Evolutionary conservation across 345 rosid genomes (phyloP).

Genomic region (Dimocarpus longan): DNA sequence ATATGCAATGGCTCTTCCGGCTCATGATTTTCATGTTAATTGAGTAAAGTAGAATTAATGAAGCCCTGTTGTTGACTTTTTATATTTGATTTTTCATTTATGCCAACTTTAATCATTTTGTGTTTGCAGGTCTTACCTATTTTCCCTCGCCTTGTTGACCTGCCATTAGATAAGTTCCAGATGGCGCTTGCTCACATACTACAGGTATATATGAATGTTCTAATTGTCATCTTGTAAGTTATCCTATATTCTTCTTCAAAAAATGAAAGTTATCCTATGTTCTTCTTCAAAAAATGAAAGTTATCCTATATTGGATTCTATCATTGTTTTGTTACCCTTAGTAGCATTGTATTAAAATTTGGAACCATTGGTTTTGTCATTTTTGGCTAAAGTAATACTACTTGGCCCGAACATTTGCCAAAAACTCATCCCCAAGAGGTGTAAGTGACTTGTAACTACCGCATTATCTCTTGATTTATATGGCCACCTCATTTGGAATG

Average conservation of each 20-base stretch:
- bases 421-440: not conserved
- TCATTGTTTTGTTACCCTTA: not conserved
- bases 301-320: not conserved
- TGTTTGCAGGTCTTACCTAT: slow-evolving; percentile 78
- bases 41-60: not conserved
- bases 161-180: slow-evolving; percentile 90
- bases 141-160: slow-evolving; percentile 87
- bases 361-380: not conserved
- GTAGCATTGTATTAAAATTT: slow-evolving; percentile 1
- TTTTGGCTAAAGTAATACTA: not conserved
- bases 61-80: slow-evolving; percentile 7
- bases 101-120: slow-evolving; percentile 6
- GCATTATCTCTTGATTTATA: not conserved
- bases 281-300: not conserved
- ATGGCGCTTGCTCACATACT: slow-evolving; percentile 92
- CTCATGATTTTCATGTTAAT: not conserved
- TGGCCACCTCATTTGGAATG: not conserved
- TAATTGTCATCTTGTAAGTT: slow-evolving; percentile 4
- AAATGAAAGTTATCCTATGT: not conserved
- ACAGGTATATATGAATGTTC: slow-evolving; percentile 61
- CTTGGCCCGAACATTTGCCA: not conserved
- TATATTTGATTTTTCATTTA: not conserved
- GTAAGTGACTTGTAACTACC: not conserved
- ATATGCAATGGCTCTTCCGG: not conserved
- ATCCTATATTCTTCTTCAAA: not conserved